These are phyloP conservation scores for Astragalus membranaceus DNA, from an alignment of 306 rosid species.

Conservation along the genomic window DNA sequence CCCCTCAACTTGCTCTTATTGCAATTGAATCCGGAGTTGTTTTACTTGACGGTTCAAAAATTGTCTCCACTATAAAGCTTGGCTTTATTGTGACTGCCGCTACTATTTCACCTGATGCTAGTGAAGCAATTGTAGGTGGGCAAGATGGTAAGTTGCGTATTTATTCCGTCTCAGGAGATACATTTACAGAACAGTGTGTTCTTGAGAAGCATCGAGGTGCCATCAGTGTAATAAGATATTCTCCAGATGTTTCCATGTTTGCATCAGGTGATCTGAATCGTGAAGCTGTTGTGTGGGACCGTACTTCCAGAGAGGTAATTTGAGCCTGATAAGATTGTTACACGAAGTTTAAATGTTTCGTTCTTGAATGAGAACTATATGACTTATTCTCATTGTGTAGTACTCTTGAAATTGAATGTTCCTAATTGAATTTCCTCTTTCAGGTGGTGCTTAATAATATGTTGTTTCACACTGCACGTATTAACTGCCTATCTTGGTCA, in stretches of 20 bases:
- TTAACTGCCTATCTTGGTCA: constrained; percentile 95
- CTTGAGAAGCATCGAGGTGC: constrained; percentile 97
- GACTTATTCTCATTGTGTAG: background rate
- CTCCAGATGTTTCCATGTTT: constrained; percentile 91
- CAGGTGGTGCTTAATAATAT: constrained; percentile 93
- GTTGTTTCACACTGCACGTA: constrained; percentile 85
- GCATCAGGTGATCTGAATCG: constrained; percentile 96
- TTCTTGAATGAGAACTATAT: background rate
- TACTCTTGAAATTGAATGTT: background rate
- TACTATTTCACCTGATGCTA: constrained; percentile 80
- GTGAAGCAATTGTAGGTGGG: constrained; percentile 86
- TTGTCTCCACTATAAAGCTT: constrained; percentile 60
- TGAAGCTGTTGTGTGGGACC: constrained; percentile 94
- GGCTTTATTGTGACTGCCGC: constrained; percentile 72
- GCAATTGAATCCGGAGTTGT: constrained; percentile 82
- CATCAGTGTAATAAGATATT: constrained; percentile 69
- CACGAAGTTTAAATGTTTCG: constrained; percentile 2
- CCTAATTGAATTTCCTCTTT: constrained; percentile 11
- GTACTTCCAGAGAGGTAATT: constrained; percentile 65
- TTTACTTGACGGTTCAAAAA: constrained; percentile 57
- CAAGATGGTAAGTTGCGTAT: constrained; percentile 86
- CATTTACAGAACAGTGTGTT: constrained; percentile 58
- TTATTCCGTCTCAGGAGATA: constrained; percentile 68
- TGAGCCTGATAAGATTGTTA: constrained; percentile 2
- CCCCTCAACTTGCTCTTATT: constrained; percentile 69